Percentiles rank a stretch among this genome's conserved stretches.
These are phyloP conservation scores for Kazachstania taianensis DNA, from an alignment of 805 yeast species.

Conservation along the genomic window DNA sequence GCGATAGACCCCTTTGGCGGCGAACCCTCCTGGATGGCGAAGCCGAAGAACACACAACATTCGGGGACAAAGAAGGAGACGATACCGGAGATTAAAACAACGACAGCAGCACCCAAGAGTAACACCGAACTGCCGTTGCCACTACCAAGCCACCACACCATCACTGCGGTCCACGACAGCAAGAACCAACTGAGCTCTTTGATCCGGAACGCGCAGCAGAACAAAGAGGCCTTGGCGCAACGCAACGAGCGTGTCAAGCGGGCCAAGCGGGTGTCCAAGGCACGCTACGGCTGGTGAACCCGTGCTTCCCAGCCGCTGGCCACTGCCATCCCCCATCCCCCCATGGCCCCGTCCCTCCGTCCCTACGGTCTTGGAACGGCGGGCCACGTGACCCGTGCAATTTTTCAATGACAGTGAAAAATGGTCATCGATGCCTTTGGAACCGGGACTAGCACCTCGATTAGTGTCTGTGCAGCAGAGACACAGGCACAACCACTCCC, in stretches of 20 bases:
- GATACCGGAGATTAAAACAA: too few relatives aligned
- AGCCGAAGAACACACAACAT: not conserved
- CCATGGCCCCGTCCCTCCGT: too few relatives aligned
- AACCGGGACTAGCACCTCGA: too few relatives aligned
- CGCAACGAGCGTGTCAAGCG: conserved; percentile 12
- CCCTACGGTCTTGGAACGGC: not conserved
- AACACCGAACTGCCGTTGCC: not conserved
- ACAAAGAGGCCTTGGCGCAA: conserved; percentile 10
- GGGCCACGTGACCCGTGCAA: not conserved
- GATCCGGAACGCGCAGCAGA: conserved; percentile 14
- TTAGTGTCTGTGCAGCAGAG: too few relatives aligned
- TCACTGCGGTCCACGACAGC: conserved; percentile 11
- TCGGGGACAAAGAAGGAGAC: not conserved
- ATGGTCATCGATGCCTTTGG: too few relatives aligned
- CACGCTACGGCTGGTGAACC: conserved; percentile 17
- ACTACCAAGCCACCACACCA: not conserved
- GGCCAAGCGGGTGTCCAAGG: conserved; percentile 10
- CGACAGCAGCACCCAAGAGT: too few relatives aligned
- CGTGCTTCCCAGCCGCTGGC: too few relatives aligned
- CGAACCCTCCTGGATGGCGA: not conserved
- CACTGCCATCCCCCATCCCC: too few relatives aligned
- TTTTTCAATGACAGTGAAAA: not conserved
- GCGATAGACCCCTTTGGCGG: conserved; percentile 3
- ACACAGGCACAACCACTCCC: too few relatives aligned
- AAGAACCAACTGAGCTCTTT: conserved; percentile 16